Evolutionary conservation across 1,139 yeast species (phyloP).

Genomic region (Blastobotrys malaysiensis): DNA sequence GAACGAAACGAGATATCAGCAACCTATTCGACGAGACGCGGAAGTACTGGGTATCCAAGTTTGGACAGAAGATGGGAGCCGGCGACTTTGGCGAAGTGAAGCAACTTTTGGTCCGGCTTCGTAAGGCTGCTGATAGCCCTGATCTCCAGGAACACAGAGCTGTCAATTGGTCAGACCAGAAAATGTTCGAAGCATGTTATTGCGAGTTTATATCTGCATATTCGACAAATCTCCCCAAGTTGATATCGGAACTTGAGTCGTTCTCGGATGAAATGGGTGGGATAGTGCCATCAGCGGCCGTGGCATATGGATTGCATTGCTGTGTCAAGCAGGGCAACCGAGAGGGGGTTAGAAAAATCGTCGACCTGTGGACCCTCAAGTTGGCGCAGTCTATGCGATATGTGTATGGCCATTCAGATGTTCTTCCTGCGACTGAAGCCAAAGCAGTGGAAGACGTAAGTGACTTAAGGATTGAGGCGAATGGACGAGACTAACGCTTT

Average conservation of each 20-base stretch:
- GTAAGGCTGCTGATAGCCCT: neutral
- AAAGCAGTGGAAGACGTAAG: conserved; percentile 16
- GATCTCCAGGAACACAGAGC: neutral
- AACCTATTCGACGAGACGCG: conserved; percentile 1
- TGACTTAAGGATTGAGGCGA: neutral
- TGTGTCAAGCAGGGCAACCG: neutral
- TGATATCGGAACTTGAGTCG: neutral
- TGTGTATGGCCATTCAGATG: conserved; percentile 12
- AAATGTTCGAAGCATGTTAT: neutral
- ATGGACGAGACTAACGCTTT: neutral
- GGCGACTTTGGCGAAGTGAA: neutral
- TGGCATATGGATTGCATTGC: neutral
- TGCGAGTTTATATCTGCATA: neutral
- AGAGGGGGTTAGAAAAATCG: neutral
- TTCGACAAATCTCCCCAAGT: neutral
- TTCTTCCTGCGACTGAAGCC: conserved; percentile 14
- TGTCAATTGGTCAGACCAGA: neutral
- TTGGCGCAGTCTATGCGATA: neutral
- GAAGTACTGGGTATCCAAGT: conserved; percentile 1
- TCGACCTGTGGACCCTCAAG: neutral
- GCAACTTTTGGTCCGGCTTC: conserved; percentile 45
- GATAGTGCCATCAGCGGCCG: neutral
- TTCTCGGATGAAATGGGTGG: neutral
- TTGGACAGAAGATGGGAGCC: neutral
- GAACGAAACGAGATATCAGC: neutral